Percentiles rank a stretch among this genome's conserved stretches.
Conservation (phyloP, 768 basidiomycete species). For the Clavaria fumosa region DNA sequence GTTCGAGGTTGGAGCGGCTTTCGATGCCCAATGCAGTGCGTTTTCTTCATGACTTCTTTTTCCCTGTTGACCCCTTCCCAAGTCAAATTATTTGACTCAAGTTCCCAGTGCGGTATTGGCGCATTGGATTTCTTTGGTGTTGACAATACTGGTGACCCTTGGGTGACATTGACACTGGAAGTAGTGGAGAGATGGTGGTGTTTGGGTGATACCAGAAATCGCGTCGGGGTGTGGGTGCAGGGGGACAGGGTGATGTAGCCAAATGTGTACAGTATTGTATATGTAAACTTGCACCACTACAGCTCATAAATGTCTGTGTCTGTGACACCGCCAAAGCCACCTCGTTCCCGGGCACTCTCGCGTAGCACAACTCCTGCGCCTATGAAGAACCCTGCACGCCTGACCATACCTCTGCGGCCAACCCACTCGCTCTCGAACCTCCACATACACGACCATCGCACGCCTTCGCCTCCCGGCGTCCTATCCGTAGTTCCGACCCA, state of each 20-base stretch:
- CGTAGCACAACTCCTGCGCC: conserved; percentile 17
- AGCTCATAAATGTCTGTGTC: background rate
- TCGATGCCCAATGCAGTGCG: conserved; percentile 66
- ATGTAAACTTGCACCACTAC: no score
- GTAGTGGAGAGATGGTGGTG: conserved; percentile 92
- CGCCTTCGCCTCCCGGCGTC: no score
- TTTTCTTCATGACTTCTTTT: conserved; percentile 2
- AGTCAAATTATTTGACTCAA: conserved; percentile 35
- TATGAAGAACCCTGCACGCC: conserved; percentile 30
- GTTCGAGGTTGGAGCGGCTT: conserved; percentile 45
- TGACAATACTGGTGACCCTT: no score
- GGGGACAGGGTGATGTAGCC: no score
- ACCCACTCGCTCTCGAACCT: conserved; percentile 42
- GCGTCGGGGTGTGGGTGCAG: conserved; percentile 61
- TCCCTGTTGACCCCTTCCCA: conserved; percentile 2
- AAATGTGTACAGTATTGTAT: no score
- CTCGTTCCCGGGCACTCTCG: conserved; percentile 20
- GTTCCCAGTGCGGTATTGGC: conserved; percentile 33
- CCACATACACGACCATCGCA: conserved; percentile 20
- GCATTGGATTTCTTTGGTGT: conserved; percentile 66
- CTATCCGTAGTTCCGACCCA: no score
- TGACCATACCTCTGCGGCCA: conserved; percentile 36
- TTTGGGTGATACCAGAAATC: conserved; percentile 55
- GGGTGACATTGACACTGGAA: no score
- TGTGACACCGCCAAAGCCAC: conserved; percentile 18